Base-by-base conservation (phyloP, 495 filamentous ascomycete species). In the Penicillium riverlandense region DNA sequence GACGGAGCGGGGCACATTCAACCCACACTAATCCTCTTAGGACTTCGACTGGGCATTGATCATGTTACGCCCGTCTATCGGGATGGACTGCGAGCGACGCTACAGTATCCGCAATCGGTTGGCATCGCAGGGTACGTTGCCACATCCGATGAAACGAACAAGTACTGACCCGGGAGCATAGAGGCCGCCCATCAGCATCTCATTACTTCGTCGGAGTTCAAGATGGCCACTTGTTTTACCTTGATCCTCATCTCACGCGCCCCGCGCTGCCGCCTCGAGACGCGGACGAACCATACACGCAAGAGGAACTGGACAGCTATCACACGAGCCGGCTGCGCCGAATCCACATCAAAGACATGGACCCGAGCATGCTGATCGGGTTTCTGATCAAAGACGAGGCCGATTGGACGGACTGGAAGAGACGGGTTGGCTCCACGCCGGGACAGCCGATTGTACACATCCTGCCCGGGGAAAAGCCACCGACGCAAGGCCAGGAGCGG, bases 141-240 rank as follows among this genome's bases (percentile, higher is more conserved):
- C 22, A 22, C 22, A 22, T 22, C 22, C 22, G 22, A 22, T 22
- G 22, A 22, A 3, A 22, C 22, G 22, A 22, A 4, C 22, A 22
- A 22, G 22, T 6, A 22, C 22, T 22, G 22, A 22, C 22, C 22
- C 4, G 22, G 22, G 4, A 22, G 3, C 0, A 22, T 6, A 94
- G 91, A 29, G 94, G 94, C 39, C 87, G 94, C 12, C 92, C 94
- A 22, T 91, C 88, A 4, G 88, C 88, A 14, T 96, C 90, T 0
- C 94, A 96, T 61, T 99, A 97, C 58, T 99, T 99, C 57, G 72
- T 97, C 43, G 94, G 90, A n/a, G 79, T 83, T n/a, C 94, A 99
- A 65, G 86, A 84, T 27, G 77, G 84, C 36, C 72, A 83, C 51
- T 78, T 97, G 47, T 99, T 97, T 69, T 99, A 96, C 63, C 80